These are phyloP conservation scores for Thielaviopsis musarum DNA, from an alignment of 2,329 filamentous ascomycete species.

Conservation along the genomic window DNA sequence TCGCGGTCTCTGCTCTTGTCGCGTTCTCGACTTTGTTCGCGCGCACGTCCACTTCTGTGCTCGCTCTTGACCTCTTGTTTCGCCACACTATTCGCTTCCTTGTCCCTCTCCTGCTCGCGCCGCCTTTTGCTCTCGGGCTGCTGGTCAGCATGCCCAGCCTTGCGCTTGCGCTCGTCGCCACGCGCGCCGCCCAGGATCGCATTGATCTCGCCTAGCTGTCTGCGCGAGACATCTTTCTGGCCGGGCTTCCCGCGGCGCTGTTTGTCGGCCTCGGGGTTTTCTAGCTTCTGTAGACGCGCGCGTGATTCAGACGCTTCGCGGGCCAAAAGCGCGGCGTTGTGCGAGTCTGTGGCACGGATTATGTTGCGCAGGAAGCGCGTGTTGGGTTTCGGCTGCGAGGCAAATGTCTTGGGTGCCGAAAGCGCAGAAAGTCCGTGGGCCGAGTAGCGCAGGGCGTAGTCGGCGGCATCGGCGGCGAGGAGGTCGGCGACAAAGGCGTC, in stretches of 20 bases:
- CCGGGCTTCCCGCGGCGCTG: constrained; percentile 21
- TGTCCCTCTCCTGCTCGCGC: not conserved
- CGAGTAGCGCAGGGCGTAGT: constrained; percentile 57
- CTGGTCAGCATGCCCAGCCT: no score
- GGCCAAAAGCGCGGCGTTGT: constrained; percentile 74
- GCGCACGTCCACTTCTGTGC: not conserved
- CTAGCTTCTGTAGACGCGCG: constrained; percentile 48
- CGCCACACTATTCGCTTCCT: not conserved
- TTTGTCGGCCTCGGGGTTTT: constrained; percentile 29
- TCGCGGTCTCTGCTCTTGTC: not conserved
- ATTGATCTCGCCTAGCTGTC: constrained; percentile 44
- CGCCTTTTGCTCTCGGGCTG: not conserved
- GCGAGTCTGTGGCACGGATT: constrained; percentile 70
- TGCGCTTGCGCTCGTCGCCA: constrained; percentile 16
- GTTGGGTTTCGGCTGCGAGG: constrained; percentile 57
- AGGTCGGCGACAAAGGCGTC: constrained; percentile 69
- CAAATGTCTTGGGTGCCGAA: constrained; percentile 24
- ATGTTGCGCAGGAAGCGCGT: constrained; percentile 78
- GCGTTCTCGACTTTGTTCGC: not conserved
- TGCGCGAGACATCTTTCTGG: constrained; percentile 20
- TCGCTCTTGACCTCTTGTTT: constrained; percentile 13
- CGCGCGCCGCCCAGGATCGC: constrained; percentile 34
- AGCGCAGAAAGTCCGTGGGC: constrained; percentile 57
- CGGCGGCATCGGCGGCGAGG: constrained; percentile 63
- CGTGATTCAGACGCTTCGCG: constrained; percentile 69